Conservation (phyloP, 371 early-diverging fungal species). For the Lichtheimia ramosa region DNA sequence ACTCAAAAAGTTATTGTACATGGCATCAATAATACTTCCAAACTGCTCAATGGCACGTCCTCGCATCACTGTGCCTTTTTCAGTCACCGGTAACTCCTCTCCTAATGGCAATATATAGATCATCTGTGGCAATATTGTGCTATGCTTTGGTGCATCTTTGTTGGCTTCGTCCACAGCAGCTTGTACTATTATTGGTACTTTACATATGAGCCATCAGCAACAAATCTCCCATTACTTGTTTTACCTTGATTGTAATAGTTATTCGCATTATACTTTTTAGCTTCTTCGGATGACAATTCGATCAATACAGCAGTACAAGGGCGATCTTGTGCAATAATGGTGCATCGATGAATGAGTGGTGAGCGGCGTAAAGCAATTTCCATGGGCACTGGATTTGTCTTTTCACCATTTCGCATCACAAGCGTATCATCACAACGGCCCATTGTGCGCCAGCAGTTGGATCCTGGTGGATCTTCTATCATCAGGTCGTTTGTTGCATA, state of each 20-base stretch:
- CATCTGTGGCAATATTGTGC: slow-evolving; percentile 35
- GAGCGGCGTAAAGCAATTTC: slow-evolving; percentile 23
- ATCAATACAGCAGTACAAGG: slow-evolving; percentile 31
- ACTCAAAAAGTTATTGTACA: slow-evolving; percentile 28
- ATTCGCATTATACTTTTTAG: slow-evolving; percentile 14
- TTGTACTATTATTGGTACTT: slow-evolving; percentile 11
- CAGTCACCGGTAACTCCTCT: slow-evolving; percentile 21
- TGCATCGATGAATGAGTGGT: slow-evolving; percentile 18
- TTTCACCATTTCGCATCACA: slow-evolving; percentile 44
- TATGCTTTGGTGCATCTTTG: slow-evolving; percentile 28
- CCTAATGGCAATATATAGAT: slow-evolving; percentile 33
- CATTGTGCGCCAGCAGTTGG: slow-evolving; percentile 17
- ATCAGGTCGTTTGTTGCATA: slow-evolving; percentile 35
- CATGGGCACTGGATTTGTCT: slow-evolving; percentile 41
- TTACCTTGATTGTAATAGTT: slow-evolving; percentile 21
- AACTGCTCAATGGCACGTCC: slow-evolving; percentile 19
- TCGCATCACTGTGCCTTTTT: slow-evolving; percentile 29
- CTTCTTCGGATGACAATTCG: slow-evolving; percentile 18
- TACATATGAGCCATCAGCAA: background rate
- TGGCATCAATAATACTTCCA: slow-evolving; percentile 22
- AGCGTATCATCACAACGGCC: slow-evolving; percentile 39
- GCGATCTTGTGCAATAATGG: slow-evolving; percentile 26
- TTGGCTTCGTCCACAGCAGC: slow-evolving; percentile 33
- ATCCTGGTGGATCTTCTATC: slow-evolving; percentile 5
- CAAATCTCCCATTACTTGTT: background rate